Conservation (phyloP, 2,329 filamentous ascomycete genomes). For the Curvularia spicifera region DNA sequence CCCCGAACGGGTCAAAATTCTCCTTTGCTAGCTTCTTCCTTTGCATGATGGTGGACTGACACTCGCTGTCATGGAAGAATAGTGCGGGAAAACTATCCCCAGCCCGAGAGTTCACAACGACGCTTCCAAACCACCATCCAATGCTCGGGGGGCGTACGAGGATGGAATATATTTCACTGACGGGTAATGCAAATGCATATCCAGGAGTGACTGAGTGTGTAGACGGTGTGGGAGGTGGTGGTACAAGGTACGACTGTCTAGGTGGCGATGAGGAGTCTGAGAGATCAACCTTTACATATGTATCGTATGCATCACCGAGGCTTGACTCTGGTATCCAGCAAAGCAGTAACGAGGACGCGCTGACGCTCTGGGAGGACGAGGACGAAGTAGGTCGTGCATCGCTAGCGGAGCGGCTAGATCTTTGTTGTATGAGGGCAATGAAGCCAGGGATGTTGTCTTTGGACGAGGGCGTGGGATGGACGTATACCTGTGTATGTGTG, state of each 20-base stretch:
- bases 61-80: slow-evolving; percentile 98
- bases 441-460: slow-evolving; percentile 97
- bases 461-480: slow-evolving; percentile 89
- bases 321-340: slow-evolving; percentile 93
- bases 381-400: slow-evolving; percentile 51
- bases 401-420: slow-evolving; percentile 52
- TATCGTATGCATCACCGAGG: slow-evolving; percentile 80
- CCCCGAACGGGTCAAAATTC: slow-evolving; percentile 88
- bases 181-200: slow-evolving; percentile 89
- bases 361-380: slow-evolving; percentile 53
- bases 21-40: slow-evolving; percentile 85
- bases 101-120: slow-evolving; percentile 88
- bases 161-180: slow-evolving; percentile 88
- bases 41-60: slow-evolving; percentile 91
- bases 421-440: slow-evolving; percentile 91
- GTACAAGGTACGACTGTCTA: slow-evolving; percentile 86
- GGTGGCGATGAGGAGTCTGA: slow-evolving; percentile 81
- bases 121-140: slow-evolving; percentile 97
- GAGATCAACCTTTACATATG: slow-evolving; percentile 95
- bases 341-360: slow-evolving; percentile 77
- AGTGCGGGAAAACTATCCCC: slow-evolving; percentile 94
- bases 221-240: slow-evolving; percentile 85
- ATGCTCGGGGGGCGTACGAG: slow-evolving; percentile 88
- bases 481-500: slow-evolving; percentile 75
- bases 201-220: slow-evolving; percentile 73